Evolutionary conservation across 2,329 filamentous ascomycete species (phyloP).

Genomic region (Davidsoniella virescens): DNA sequence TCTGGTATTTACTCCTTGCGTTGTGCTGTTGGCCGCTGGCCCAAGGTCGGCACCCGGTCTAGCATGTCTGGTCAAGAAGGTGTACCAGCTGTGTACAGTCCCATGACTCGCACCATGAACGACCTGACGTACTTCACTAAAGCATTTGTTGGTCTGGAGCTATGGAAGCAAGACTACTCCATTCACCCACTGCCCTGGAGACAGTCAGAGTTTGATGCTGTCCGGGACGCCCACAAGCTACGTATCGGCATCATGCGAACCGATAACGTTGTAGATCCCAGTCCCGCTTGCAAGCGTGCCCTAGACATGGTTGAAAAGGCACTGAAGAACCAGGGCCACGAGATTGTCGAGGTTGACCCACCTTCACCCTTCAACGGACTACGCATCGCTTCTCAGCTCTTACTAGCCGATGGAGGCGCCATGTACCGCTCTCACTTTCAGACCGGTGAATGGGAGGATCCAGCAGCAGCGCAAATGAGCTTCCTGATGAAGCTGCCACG

Average conservation of each 20-base stretch:
- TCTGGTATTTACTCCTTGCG: conserved; percentile 75
- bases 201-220: conserved; percentile 40
- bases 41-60: conserved; percentile 66
- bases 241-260: conserved; percentile 62
- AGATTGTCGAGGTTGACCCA: conserved; percentile 46
- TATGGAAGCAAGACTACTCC: conserved; percentile 77
- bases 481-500: conserved; percentile 57
- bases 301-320: conserved; percentile 54
- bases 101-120: conserved; percentile 74
- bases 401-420: conserved; percentile 70
- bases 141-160: conserved; percentile 60
- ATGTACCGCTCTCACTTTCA: conserved; percentile 67
- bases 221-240: conserved; percentile 43
- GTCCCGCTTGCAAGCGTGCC: conserved; percentile 67
- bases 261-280: conserved; percentile 71
- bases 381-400: conserved; percentile 58
- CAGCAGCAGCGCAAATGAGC: conserved; percentile 58
- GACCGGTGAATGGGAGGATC: conserved; percentile 62
- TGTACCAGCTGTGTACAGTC: conserved; percentile 74
- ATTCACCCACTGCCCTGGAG: conserved; percentile 79
- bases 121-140: conserved; percentile 76
- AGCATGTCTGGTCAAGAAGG: conserved; percentile 90
- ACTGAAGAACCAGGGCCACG: conserved; percentile 56
- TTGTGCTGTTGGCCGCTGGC: conserved; percentile 82
- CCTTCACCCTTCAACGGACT: conserved; percentile 63